phyloP scores from a whole-genome alignment of 805 yeast species.

The Candida pseudofarinosa region DNA sequence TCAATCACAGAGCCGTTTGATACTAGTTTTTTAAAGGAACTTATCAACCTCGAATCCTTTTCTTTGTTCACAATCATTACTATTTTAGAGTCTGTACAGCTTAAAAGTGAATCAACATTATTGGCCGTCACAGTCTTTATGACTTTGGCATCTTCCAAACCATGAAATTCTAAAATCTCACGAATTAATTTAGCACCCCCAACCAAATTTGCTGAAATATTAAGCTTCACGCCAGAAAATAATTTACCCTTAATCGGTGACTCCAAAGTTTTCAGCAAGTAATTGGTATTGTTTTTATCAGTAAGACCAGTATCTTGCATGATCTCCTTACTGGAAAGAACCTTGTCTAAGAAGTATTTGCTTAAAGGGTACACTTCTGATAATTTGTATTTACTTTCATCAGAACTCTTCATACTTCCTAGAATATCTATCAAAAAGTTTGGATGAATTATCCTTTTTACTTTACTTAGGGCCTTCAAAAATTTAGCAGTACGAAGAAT shows the following conservation, averaged over 20 bases:
- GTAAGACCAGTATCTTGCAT: conserved; percentile 24
- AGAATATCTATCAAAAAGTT: conserved; percentile 47
- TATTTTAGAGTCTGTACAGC: conserved; percentile 11
- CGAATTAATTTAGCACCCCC: conserved; percentile 58
- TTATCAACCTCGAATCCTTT: conserved; percentile 32
- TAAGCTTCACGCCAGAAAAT: conserved; percentile 48
- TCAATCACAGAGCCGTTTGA: conserved; percentile 35
- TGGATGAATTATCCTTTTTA: conserved; percentile 53
- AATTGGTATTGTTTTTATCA: conserved; percentile 14
- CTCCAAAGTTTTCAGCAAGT: conserved; percentile 10
- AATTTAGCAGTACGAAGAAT: conserved; percentile 86
- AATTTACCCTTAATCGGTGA: conserved; percentile 27
- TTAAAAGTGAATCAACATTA: conserved; percentile 13
- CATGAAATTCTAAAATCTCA: conserved; percentile 59
- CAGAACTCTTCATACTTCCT: conserved; percentile 8
- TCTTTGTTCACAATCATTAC: conserved; percentile 29
- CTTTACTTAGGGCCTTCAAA: conserved; percentile 60
- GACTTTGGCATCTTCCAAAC: conserved; percentile 31
- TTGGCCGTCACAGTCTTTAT: conserved; percentile 14
- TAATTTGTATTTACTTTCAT: conserved; percentile 10
- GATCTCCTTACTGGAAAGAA: conserved; percentile 24
- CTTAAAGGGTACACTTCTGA: conserved; percentile 19
- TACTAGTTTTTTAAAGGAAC: conserved; percentile 14
- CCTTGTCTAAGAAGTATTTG: conserved; percentile 34
- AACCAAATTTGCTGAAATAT: conserved; percentile 52